Percentiles rank a stretch among this genome's conserved stretches.
phyloP scores from a whole-genome alignment of 2,329 filamentous ascomycete genomes.

The Sclerotinia trifoliorum region DNA sequence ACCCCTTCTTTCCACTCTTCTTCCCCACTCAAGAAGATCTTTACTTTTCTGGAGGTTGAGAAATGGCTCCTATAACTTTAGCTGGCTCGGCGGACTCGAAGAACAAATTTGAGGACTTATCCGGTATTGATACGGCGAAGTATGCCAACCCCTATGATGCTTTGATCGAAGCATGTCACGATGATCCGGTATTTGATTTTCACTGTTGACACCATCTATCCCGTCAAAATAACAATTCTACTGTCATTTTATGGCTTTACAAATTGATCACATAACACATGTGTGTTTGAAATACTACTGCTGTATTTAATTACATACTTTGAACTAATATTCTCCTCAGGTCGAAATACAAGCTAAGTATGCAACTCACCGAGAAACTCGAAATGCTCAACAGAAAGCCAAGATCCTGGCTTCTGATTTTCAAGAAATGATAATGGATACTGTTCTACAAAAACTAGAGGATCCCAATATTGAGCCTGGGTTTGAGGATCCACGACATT shows the following conservation, averaged over 20 bases:
- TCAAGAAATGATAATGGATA: conserved; percentile 70
- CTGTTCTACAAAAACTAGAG: conserved; percentile 68
- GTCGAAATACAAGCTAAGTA: conserved; percentile 50
- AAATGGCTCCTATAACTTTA: conserved; percentile 28
- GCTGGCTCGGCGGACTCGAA: conserved; percentile 33
- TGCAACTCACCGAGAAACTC: conserved; percentile 66
- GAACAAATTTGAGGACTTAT: conserved; percentile 41
- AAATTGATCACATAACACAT: background rate
- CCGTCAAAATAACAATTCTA: background rate
- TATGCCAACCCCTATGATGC: conserved; percentile 40
- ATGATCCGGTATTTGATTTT: conserved; percentile 34
- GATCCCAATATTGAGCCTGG: conserved; percentile 62
- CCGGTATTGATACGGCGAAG: conserved; percentile 36
- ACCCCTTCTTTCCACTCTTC: background rate
- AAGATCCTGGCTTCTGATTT: conserved; percentile 71
- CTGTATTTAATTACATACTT: background rate
- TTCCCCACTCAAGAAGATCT: background rate
- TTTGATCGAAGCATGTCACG: conserved; percentile 38
- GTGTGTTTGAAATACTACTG: background rate
- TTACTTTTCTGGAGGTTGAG: background rate
- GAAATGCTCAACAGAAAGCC: conserved; percentile 72
- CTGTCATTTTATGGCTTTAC: background rate
- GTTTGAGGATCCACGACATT: conserved; percentile 74
- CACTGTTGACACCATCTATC: background rate
- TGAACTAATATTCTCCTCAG: conserved; percentile 25